A percentile compares a stretch with the other conserved stretches of the same genome.
Evolutionary conservation across 2,329 filamentous ascomycete species (phyloP).

Genomic region (Salinomyces thailandicus): DNA sequence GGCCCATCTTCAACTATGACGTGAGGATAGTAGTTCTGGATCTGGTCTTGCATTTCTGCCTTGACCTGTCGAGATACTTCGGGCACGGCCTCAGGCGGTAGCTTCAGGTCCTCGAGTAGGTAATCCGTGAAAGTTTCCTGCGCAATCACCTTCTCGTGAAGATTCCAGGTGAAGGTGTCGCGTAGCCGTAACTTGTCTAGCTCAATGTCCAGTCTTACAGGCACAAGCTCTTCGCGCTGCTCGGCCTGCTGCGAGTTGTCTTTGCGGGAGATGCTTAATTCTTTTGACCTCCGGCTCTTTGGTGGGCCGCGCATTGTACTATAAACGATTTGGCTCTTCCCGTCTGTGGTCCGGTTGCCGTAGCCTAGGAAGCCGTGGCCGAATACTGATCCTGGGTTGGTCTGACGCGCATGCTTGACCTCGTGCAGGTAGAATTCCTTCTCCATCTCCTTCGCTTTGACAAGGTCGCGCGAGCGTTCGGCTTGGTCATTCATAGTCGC

Average conservation of each 20-base stretch:
- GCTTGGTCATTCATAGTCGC: slow-evolving; percentile 42
- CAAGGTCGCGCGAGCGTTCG: slow-evolving; percentile 33
- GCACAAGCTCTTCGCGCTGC: slow-evolving; percentile 81
- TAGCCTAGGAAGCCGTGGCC: slow-evolving; percentile 74
- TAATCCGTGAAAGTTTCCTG: slow-evolving; percentile 78
- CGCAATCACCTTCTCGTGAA: slow-evolving; percentile 76
- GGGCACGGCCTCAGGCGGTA: slow-evolving; percentile 56
- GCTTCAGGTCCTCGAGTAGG: slow-evolving; percentile 72
- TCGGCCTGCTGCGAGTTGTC: slow-evolving; percentile 80
- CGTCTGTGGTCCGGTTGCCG: slow-evolving; percentile 74
- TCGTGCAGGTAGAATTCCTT: slow-evolving; percentile 55
- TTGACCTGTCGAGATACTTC: slow-evolving; percentile 48
- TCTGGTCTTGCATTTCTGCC: slow-evolving; percentile 77
- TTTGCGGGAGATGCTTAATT: slow-evolving; percentile 64
- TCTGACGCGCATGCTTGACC: slow-evolving; percentile 51
- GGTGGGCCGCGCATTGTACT: slow-evolving; percentile 64
- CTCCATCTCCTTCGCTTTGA: slow-evolving; percentile 55
- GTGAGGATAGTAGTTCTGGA: slow-evolving; percentile 88
- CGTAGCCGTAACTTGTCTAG: slow-evolving; percentile 91
- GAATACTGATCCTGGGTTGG: slow-evolving; percentile 50
- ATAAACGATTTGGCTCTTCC: slow-evolving; percentile 63
- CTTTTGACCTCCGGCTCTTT: slow-evolving; percentile 63
- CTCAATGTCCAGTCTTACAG: slow-evolving; percentile 84
- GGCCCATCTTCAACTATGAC: slow-evolving; percentile 83
- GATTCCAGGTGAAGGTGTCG: slow-evolving; percentile 97